Evolutionary conservation across 2,329 filamentous ascomycete species (phyloP).

Genomic region (Venturia pyrina): DNA sequence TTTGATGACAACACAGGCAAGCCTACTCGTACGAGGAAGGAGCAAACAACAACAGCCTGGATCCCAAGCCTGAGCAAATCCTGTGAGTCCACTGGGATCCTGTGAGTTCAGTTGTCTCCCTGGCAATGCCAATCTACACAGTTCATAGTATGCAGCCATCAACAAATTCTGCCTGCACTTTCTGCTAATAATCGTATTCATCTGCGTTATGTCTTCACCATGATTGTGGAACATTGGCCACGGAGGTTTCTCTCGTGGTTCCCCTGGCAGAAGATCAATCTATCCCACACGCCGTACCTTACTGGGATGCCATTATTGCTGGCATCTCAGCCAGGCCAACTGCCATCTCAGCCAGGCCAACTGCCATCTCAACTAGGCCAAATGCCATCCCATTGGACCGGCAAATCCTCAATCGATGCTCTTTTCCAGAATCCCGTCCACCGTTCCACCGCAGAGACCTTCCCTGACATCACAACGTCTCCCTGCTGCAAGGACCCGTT

Average conservation of each 20-base stretch:
- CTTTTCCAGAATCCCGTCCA: not conserved
- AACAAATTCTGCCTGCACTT: not conserved
- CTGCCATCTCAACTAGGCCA: no score
- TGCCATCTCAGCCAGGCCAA: not conserved
- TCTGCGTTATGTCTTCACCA: not conserved
- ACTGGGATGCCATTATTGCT: not conserved
- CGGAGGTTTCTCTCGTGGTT: not conserved
- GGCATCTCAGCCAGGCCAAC: not conserved
- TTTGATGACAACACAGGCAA: not conserved
- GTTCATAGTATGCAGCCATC: not conserved
- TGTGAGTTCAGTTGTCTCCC: not conserved
- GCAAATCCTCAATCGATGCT: not conserved
- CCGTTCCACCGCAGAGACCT: not conserved
- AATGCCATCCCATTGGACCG: not conserved
- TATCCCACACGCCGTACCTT: conserved; percentile 6
- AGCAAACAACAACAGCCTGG: not conserved
- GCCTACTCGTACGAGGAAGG: not conserved
- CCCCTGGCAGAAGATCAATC: not conserved
- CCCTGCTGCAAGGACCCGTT: not conserved
- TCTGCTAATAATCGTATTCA: not conserved
- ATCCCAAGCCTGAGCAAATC: not conserved
- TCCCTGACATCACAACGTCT: not conserved
- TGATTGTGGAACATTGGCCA: not conserved
- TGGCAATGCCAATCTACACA: not conserved
- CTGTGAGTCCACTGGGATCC: not conserved